Evolutionary conservation across 75 land plant species (phyloP).

Genomic region (Selaginella moellendorffii): DNA sequence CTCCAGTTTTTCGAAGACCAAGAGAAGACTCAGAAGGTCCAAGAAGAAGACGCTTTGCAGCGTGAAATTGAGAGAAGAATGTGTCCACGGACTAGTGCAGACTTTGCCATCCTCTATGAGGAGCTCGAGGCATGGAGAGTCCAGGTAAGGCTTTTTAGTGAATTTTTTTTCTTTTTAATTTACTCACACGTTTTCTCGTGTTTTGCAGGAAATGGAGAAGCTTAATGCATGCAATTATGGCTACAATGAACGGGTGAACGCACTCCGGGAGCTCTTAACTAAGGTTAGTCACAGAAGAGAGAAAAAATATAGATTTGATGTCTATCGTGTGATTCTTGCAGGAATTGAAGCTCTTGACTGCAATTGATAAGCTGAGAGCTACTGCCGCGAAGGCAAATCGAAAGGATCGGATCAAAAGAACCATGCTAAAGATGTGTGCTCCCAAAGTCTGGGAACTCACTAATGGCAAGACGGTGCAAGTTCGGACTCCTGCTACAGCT

Average conservation of each 20-base stretch:
- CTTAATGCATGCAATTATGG: neutral
- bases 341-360: slow-evolving; percentile 22
- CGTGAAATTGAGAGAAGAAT: slow-evolving; percentile 18
- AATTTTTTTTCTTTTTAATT: neutral
- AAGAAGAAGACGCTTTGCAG: slow-evolving; percentile 11
- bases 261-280: slow-evolving; percentile 9
- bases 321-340: neutral
- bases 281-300: slow-evolving; percentile 1
- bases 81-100: slow-evolving; percentile 17
- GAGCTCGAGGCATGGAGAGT: slow-evolving; percentile 13
- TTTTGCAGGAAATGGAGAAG: slow-evolving; percentile 11
- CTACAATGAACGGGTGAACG: slow-evolving; percentile 1
- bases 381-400: slow-evolving; percentile 18
- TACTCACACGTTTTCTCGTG: neutral
- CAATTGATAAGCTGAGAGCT: slow-evolving; percentile 15
- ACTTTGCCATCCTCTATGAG: slow-evolving; percentile 22
- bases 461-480: slow-evolving; percentile 27
- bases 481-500: slow-evolving; percentile 17
- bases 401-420: slow-evolving; percentile 10
- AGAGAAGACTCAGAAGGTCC: slow-evolving; percentile 18
- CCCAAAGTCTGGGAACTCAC: slow-evolving; percentile 30
- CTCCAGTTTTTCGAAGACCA: slow-evolving; percentile 22
- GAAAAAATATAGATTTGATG: neutral
- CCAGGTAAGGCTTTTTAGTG: slow-evolving; percentile 8
- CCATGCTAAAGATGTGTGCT: slow-evolving; percentile 17